Percentiles rank a stretch among this genome's conserved stretches.
These are phyloP conservation scores for Colletotrichum eleusines DNA, from an alignment of 2,329 filamentous ascomycete species.

Conservation along the genomic window DNA sequence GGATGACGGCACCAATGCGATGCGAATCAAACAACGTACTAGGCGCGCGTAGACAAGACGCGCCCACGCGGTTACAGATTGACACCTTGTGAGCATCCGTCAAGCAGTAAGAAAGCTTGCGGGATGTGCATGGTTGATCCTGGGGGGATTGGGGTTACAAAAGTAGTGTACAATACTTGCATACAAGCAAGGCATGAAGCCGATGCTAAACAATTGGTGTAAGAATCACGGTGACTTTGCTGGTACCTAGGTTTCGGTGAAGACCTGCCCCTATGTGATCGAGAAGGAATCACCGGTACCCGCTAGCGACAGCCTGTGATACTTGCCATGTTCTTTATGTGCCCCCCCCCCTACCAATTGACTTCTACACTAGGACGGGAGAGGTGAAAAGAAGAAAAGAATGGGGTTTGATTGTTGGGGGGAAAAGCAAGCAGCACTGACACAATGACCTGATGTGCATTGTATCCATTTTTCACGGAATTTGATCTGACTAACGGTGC, in stretches of 20 bases:
- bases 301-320: not conserved
- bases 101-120: slow-evolving; percentile 4
- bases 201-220: not conserved
- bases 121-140: not conserved
- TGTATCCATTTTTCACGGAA: not conserved
- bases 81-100: not conserved
- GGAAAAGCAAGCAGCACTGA: not conserved
- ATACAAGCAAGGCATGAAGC: slow-evolving; percentile 20
- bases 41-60: slow-evolving; percentile 24
- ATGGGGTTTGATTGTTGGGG: not conserved
- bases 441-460: not conserved
- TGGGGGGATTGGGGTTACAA: not conserved
- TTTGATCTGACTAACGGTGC: not conserved
- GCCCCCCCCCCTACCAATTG: not conserved
- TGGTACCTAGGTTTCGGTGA: not conserved
- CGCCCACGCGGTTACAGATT: not conserved
- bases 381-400: not conserved
- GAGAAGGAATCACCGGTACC: not conserved
- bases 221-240: not conserved
- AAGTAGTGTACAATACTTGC: slow-evolving; percentile 38
- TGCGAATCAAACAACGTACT: slow-evolving; percentile 9
- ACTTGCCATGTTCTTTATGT: not conserved
- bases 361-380: not conserved
- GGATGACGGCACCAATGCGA: slow-evolving; percentile 1
- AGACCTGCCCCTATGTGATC: not conserved